phyloP scores from a whole-genome alignment of 257 asterid species.

The Orobanche coerulescens region DNA sequence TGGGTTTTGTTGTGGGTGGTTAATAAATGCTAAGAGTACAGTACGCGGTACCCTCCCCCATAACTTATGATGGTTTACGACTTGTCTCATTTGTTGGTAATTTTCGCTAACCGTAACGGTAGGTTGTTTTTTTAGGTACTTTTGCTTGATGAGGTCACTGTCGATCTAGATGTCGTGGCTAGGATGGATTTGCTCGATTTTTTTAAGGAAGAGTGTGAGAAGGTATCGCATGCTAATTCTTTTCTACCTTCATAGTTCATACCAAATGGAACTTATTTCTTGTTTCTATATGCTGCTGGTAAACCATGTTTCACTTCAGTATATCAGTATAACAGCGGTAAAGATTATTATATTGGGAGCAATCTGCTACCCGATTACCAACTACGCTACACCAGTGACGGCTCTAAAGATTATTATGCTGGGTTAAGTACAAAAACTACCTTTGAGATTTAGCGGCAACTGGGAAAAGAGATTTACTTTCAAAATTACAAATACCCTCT shows the following conservation, averaged over 20 bases:
- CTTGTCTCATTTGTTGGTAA: constrained; percentile 2
- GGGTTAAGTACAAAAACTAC: background rate
- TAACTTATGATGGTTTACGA: no score
- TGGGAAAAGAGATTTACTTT: background rate
- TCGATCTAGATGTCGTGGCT: constrained; percentile 90
- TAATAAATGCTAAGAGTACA: no score
- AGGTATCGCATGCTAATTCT: constrained; percentile 35
- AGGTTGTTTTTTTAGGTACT: constrained; percentile 65
- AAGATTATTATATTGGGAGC: background rate
- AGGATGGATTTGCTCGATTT: constrained; percentile 94
- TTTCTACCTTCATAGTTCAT: background rate
- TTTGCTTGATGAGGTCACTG: constrained; percentile 93
- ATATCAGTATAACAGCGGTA: background rate
- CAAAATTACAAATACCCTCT: background rate
- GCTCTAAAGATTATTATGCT: background rate
- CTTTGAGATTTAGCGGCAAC: background rate
- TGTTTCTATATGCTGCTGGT: background rate
- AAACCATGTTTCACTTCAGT: background rate
- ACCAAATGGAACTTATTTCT: background rate
- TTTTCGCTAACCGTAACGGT: constrained; percentile 25
- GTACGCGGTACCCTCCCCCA: no score
- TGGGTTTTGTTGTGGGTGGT: constrained; percentile 4
- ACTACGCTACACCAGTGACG: no score
- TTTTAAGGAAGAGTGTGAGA: constrained; percentile 86
- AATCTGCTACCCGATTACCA: no score